Conservation (phyloP, 2,329 filamentous ascomycete genomes). For the Colletotrichum sublineola region DNA sequence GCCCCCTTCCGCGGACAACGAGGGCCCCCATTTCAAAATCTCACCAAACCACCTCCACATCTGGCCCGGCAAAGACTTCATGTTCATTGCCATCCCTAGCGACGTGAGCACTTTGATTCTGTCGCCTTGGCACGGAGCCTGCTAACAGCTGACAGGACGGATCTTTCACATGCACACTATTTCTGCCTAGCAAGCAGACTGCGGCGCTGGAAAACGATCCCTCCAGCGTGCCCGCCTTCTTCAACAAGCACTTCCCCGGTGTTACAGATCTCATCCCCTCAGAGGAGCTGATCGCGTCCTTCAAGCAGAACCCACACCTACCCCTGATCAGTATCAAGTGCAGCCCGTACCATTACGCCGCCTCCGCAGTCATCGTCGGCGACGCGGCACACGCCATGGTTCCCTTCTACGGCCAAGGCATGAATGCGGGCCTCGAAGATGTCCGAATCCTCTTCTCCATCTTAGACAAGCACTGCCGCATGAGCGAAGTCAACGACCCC, state of each 20-base stretch:
- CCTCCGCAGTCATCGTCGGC: conserved; percentile 86
- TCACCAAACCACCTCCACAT: conserved; percentile 96
- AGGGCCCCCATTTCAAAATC: conserved; percentile 73
- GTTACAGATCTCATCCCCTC: conserved; percentile 80
- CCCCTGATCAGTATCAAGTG: conserved; percentile 96
- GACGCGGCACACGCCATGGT: conserved; percentile 98
- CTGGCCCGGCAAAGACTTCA: conserved; percentile 93
- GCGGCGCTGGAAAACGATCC: conserved; percentile 74
- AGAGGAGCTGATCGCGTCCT: conserved; percentile 78
- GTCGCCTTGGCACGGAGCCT: background rate
- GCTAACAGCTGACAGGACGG: conserved; percentile 71
- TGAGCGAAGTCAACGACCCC: conserved; percentile 60
- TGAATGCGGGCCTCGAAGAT: conserved; percentile 97
- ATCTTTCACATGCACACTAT: conserved; percentile 95
- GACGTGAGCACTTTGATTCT: conserved; percentile 57
- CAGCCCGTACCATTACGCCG: conserved; percentile 84
- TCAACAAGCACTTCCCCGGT: conserved; percentile 87
- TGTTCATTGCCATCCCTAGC: conserved; percentile 97
- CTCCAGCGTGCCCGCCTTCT: conserved; percentile 75
- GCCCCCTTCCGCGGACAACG: conserved; percentile 55
- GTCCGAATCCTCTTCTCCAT: conserved; percentile 88
- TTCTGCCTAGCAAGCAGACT: conserved; percentile 82
- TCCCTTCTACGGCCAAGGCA: conserved; percentile 97
- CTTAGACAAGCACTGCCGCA: conserved; percentile 75
- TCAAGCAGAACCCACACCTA: conserved; percentile 86